Percentiles rank a stretch among this genome's conserved stretches.
phyloP scores from a whole-genome alignment of 768 basidiomycete genomes.

The Lactifluus volemus region DNA sequence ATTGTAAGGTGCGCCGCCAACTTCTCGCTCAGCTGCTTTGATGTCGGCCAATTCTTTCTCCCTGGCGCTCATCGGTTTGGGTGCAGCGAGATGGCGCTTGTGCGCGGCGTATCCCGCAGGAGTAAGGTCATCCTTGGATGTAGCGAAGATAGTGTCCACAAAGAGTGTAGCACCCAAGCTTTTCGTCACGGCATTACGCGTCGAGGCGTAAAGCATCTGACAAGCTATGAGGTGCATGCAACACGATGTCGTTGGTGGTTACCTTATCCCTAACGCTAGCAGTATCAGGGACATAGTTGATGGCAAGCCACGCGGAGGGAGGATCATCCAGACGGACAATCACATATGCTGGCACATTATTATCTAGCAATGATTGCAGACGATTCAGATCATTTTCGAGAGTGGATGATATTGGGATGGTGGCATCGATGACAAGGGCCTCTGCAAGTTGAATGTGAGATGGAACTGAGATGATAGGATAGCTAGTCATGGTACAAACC shows the following conservation, averaged over 20 bases:
- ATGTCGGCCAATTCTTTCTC: conserved; percentile 80
- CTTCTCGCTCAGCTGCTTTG: conserved; percentile 62
- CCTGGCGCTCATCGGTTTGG: conserved; percentile 71
- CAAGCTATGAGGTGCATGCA: not conserved
- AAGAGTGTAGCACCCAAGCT: conserved; percentile 68
- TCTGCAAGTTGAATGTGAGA: conserved; percentile 39
- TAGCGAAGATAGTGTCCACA: conserved; percentile 70
- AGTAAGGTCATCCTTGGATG: conserved; percentile 56
- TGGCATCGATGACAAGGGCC: conserved; percentile 52
- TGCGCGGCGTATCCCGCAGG: conserved; percentile 68
- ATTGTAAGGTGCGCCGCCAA: conserved; percentile 41
- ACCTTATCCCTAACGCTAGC: conserved; percentile 82
- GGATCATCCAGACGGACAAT: conserved; percentile 57
- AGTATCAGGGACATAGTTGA: conserved; percentile 76
- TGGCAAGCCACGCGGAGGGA: conserved; percentile 57
- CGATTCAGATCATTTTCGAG: conserved; percentile 53
- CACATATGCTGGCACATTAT: conserved; percentile 64
- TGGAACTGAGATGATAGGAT: conserved; percentile 5
- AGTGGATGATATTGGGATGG: conserved; percentile 39
- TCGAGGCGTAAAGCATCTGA: conserved; percentile 87
- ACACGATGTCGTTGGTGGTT: not conserved
- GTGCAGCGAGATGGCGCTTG: conserved; percentile 58
- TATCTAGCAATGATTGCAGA: conserved; percentile 51
- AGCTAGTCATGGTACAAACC: conserved; percentile 38
- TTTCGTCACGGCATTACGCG: conserved; percentile 58